Evolutionary conservation across 139 green algal genomes (phyloP), one percentile per base, ranked within the genome.

Genomic region (Picochlorum sp.): DNA sequence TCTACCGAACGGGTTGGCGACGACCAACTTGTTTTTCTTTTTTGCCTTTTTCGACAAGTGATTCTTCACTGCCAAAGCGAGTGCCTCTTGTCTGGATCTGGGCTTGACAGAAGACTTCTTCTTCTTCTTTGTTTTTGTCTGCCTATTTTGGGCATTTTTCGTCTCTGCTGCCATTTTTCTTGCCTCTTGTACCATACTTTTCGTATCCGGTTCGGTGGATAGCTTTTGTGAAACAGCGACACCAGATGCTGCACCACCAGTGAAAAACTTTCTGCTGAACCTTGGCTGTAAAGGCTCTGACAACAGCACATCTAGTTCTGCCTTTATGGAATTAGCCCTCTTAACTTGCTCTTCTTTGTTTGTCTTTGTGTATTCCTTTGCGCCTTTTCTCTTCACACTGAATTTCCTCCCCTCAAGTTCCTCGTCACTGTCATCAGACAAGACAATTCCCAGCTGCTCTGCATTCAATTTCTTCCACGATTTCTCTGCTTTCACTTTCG

Each of bases 401-500:
- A 44, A 60, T 51, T 59, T 56, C 37, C 59, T 58, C 52, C 62
- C 62, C 56, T 68, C 49, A 34, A 60, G 38, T 21, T 15, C 65
- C 47, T 76, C 64, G 18, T 74, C 65, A n/a, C 74, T 66, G 44
- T 54, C 41, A 26, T 72, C 72, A 28, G 49, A 66, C 28, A 84
- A 50, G 44, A 69, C 70, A 28, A 77, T 61, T 9, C 49, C 67
- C 51, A 80, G 49, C 49, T 79, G 68, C 56, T 83, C 72, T 15
- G 84, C 83, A 26, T 82, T 80, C 28, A 50, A 63, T 37, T 56
- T 61, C 47, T 56, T 54, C 88, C 88, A 95, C 0, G 58, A 44
- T 15, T 52, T 13, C 9, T 90, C 82, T 2, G 84, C 85, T 5
- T 56, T 46, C 16, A 52, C 18, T 74, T 93, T 93, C 54, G 74